Evolutionary conservation across 306 rosid species (phyloP).

Genomic region (Erythrophleum fordii): DNA sequence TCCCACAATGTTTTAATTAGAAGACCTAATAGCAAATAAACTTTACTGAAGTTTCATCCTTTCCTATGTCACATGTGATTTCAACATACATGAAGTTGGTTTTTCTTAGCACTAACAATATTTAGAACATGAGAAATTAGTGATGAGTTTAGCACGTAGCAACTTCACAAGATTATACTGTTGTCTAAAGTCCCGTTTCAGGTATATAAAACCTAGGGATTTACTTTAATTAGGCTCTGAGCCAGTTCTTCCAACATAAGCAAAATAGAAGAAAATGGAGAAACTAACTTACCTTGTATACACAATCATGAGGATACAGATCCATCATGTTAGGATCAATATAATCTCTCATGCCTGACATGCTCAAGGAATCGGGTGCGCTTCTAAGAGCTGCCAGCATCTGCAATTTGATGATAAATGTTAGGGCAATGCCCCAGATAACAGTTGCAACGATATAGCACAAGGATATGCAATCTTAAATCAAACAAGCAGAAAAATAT

Average conservation of each 20-base stretch:
- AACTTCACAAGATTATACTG: background rate
- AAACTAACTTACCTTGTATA: slow-evolving; percentile 67
- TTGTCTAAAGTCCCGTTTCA: background rate
- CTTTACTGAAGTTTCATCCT: background rate
- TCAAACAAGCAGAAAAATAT: background rate
- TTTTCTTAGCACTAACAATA: background rate
- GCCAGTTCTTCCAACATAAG: background rate
- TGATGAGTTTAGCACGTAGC: background rate
- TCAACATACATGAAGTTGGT: background rate
- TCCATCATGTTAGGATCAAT: slow-evolving; percentile 93
- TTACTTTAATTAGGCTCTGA: background rate
- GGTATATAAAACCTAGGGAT: background rate
- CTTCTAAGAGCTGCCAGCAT: slow-evolving; percentile 84
- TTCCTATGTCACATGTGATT: background rate
- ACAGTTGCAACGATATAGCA: slow-evolving; percentile 16
- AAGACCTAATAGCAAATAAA: background rate
- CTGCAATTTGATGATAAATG: slow-evolving; percentile 55
- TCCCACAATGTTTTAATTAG: background rate
- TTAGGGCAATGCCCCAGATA: background rate
- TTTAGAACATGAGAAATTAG: background rate
- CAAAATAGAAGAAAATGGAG: slow-evolving; percentile 20
- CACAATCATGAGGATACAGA: slow-evolving; percentile 97
- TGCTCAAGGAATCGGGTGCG: slow-evolving; percentile 74
- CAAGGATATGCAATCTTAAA: background rate
- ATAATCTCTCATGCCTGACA: slow-evolving; percentile 82